Evolutionary conservation across 495 filamentous ascomycete species (phyloP).

Genomic region (Pseudoneurospora amorphoporcata): DNA sequence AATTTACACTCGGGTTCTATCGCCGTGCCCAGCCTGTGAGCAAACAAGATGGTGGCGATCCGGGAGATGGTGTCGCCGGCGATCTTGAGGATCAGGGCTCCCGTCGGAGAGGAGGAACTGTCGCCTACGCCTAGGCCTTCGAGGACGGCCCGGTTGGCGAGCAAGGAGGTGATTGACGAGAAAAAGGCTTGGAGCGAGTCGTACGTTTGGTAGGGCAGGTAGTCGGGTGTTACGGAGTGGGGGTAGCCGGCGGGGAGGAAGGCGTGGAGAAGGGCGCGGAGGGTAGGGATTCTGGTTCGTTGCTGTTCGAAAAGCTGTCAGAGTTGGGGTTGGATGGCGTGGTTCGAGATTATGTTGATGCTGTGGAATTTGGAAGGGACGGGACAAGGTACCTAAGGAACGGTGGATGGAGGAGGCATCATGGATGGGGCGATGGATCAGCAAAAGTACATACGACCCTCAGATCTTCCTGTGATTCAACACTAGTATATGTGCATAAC

Average conservation of each 20-base stretch:
- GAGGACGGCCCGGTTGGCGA: conserved; percentile 81
- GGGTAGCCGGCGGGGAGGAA: conserved; percentile 94
- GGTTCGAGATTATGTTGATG: background rate
- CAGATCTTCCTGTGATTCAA: conserved; percentile 13
- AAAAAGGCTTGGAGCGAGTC: conserved; percentile 96
- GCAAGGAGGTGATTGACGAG: conserved; percentile 79
- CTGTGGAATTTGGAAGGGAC: background rate
- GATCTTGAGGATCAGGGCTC: conserved; percentile 75
- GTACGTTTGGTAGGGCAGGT: conserved; percentile 57
- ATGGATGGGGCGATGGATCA: background rate
- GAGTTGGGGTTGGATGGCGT: no score
- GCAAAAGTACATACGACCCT: conserved; percentile 7
- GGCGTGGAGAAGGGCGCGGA: conserved; percentile 46
- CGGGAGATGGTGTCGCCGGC: conserved; percentile 77
- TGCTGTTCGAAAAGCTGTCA: no score
- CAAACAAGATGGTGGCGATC: conserved; percentile 85
- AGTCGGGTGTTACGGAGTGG: conserved; percentile 81
- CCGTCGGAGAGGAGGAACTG: conserved; percentile 71
- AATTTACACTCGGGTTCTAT: conserved; percentile 92
- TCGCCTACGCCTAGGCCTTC: conserved; percentile 92
- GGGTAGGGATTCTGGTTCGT: conserved; percentile 17
- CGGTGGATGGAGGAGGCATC: background rate
- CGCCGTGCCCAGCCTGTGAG: conserved; percentile 72
- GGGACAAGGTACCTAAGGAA: no score
- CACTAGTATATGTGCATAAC: conserved; percentile 22